Evolutionary conservation across 1,284 basidiomycete genomes (phyloP), one percentile per base, ranked within the genome.

Genomic region (Cryptococcus floricola): DNA sequence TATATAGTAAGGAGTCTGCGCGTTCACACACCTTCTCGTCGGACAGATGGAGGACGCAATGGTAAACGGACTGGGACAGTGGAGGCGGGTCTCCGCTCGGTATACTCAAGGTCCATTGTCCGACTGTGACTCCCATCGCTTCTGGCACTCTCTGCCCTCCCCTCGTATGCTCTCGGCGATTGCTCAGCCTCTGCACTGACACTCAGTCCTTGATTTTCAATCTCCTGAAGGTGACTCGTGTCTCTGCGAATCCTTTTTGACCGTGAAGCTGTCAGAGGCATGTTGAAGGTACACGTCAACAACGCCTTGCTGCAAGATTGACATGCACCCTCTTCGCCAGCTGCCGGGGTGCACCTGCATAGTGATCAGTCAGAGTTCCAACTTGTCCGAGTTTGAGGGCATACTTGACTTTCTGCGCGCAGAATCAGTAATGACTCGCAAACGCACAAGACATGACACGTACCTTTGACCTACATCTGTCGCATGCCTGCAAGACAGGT

Each of bases 381-480:
- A 19, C 19, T 19, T 19, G 1, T 19, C 19, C 19, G 19, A 19
- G 19, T 19, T 19, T 19, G 19, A 19, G 19, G 19, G 19, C 19
- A 19, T 19, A 19, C 19, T 19, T 19, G 14, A 52, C 23, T 25
- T 13, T 18, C n/a, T 14, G 41, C n/a, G 25, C 27, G 37, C 37
- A 47, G 16, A 4, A 39, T 6, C 19, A 27, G n/a, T 25, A 13
- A 42, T n/a, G 34, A 39, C 6, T 12, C 4, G 34, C 9, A 44
- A 10, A 14, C 43, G 39, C n/a, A 43, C 3, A 37, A 9, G 13
- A 5, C 4, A 60, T 2, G 19, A 19, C 19, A 19, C 64, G 45
- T 43, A 65, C 66, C 55, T 68, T 65, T 6, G 42, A 52, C 7
- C 66, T 56, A 54, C 66, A 68, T 47, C 66, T 54, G 57, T 68